phyloP scores from a whole-genome alignment of 2,329 filamentous ascomycete genomes.

The Colletotrichum cordylinicola region DNA sequence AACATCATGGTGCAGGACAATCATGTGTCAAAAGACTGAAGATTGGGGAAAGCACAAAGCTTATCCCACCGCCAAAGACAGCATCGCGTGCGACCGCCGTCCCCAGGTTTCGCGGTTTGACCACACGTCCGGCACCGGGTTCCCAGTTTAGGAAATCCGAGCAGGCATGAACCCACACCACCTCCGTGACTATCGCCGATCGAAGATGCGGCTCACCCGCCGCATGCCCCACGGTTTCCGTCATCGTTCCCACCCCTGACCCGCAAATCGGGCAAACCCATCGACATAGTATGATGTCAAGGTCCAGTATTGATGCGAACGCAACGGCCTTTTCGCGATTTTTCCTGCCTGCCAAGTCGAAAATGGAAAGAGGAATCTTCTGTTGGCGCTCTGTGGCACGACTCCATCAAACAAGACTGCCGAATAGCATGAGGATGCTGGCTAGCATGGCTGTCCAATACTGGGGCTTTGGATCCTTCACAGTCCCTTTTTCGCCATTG shows the following conservation, averaged over 20 bases:
- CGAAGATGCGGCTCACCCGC: neutral
- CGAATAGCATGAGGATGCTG: neutral
- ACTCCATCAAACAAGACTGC: neutral
- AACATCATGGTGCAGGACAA: neutral
- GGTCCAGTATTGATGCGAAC: neutral
- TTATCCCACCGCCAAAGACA: neutral
- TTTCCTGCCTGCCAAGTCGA: neutral
- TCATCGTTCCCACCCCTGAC: conserved; percentile 15
- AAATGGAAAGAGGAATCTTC: neutral
- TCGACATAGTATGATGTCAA: conserved; percentile 8
- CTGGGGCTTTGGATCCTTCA: neutral
- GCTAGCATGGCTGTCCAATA: neutral
- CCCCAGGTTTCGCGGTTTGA: neutral
- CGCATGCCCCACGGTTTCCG: conserved; percentile 9
- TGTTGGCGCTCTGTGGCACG: neutral
- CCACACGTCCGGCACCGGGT: neutral
- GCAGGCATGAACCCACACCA: neutral
- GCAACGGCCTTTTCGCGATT: neutral
- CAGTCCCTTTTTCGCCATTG: neutral
- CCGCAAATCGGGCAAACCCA: neutral
- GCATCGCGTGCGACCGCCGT: neutral
- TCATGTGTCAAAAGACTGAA: neutral
- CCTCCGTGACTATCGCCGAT: neutral
- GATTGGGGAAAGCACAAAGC: neutral
- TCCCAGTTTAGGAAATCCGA: neutral